These are phyloP conservation scores for Gynochthodes officinalis DNA, from an alignment of 257 asterid genomes.

Conservation along the genomic window DNA sequence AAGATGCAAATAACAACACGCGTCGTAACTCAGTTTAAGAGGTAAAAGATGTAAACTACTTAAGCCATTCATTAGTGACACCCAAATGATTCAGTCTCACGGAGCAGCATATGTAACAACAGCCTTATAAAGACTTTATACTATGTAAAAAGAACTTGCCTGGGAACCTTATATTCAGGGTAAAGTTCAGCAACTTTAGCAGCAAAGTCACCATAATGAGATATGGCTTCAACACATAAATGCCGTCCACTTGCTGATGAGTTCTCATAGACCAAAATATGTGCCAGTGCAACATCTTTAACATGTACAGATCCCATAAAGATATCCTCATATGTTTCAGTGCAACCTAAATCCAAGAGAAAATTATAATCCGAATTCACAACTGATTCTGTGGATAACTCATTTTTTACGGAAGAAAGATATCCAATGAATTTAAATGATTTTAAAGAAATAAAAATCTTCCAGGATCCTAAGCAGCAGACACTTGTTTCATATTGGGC, in stretches of 20 bases:
- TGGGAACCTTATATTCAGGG: conserved; percentile 70
- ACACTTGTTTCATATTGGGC: neutral
- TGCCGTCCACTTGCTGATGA: conserved; percentile 73
- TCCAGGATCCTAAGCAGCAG: neutral
- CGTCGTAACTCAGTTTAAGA: neutral
- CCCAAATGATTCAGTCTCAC: neutral
- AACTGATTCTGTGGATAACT: conserved; percentile 1
- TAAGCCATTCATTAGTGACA: neutral
- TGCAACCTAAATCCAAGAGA: conserved; percentile 39
- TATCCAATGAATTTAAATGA: neutral
- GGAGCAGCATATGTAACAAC: neutral
- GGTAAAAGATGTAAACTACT: neutral
- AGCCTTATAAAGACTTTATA: neutral
- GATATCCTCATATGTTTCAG: conserved; percentile 44
- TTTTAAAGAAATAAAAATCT: neutral
- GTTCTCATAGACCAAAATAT: conserved; percentile 69
- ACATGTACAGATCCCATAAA: conserved; percentile 80
- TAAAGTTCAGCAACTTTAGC: conserved; percentile 71
- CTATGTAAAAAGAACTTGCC: conserved; percentile 33
- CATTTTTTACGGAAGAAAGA: neutral
- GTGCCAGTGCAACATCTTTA: conserved; percentile 84
- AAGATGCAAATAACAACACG: neutral
- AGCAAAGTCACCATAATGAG: conserved; percentile 74
- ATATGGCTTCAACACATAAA: conserved; percentile 66
- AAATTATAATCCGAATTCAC: conserved; percentile 21